These are phyloP conservation scores for Cyclotella cryptica DNA, from an alignment of 108 stramenopile species.

Conservation along the genomic window DNA sequence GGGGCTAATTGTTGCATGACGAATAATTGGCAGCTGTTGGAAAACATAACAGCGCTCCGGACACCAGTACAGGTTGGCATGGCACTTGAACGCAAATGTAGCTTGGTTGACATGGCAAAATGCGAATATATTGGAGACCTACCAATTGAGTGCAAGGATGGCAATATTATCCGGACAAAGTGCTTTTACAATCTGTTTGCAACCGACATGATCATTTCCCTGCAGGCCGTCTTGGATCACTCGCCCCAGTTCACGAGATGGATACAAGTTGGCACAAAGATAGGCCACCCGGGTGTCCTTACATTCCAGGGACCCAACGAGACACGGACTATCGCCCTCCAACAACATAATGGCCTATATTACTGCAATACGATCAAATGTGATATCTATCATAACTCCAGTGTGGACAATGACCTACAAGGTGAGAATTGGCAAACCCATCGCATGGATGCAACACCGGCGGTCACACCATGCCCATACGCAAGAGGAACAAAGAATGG, in stretches of 20 bases:
- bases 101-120: background rate
- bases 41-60: background rate
- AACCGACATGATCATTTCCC: conserved; percentile 3
- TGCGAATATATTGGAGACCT: background rate
- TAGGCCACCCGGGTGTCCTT: no score
- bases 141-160: background rate
- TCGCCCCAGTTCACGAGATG: background rate
- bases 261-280: background rate
- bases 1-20: background rate
- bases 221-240: background rate
- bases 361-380: no score
- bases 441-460: no score
- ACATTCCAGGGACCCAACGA: no score
- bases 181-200: conserved; percentile 6
- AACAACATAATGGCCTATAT: background rate
- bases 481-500: background rate
- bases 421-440: background rate
- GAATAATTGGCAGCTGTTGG: background rate
- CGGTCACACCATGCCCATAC: no score
- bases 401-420: no score
- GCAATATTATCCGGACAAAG: background rate
- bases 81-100: background rate
- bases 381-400: no score
- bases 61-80: background rate
- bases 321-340: background rate